Evolutionary conservation across 2,329 filamentous ascomycete species (phyloP).

Genomic region (Penicillium sumatraense): DNA sequence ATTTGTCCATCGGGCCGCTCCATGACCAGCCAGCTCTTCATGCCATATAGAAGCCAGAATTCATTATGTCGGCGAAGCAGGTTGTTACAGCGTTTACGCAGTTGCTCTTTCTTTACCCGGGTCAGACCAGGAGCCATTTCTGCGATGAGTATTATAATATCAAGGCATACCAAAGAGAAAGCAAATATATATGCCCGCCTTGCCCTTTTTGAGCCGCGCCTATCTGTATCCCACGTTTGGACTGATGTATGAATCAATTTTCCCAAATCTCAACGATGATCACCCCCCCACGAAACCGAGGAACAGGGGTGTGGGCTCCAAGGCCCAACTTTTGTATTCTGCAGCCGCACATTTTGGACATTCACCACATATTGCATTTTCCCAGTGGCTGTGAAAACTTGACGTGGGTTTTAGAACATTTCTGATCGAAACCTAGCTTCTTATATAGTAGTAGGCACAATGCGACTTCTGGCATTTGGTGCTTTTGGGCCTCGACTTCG

Average conservation of each 20-base stretch:
- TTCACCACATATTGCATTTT: not conserved
- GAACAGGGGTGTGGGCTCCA: not conserved
- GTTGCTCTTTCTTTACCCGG: slow-evolving; percentile 12
- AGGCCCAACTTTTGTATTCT: not conserved
- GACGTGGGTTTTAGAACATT: not conserved
- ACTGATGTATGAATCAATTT: not conserved
- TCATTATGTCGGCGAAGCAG: slow-evolving; percentile 13
- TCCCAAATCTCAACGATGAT: not conserved
- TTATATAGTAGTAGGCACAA: too few relatives aligned
- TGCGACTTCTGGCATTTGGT: too few relatives aligned
- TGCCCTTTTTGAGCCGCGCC: too few relatives aligned
- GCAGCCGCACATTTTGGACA: not conserved
- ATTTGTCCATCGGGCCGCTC: slow-evolving; percentile 8
- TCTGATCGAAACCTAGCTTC: too few relatives aligned
- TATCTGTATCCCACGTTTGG: not conserved
- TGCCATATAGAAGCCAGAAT: slow-evolving; percentile 13
- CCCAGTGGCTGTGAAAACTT: not conserved
- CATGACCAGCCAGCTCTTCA: slow-evolving; percentile 14
- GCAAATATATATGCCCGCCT: not conserved
- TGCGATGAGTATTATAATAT: not conserved
- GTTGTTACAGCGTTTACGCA: slow-evolving; percentile 13
- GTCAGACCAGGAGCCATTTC: slow-evolving; percentile 5
- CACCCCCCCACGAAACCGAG: not conserved
- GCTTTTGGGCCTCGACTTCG: not conserved
- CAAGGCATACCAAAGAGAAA: not conserved